Evolutionary conservation across 306 rosid genomes (phyloP).

Genomic region (Quercus gilva): DNA sequence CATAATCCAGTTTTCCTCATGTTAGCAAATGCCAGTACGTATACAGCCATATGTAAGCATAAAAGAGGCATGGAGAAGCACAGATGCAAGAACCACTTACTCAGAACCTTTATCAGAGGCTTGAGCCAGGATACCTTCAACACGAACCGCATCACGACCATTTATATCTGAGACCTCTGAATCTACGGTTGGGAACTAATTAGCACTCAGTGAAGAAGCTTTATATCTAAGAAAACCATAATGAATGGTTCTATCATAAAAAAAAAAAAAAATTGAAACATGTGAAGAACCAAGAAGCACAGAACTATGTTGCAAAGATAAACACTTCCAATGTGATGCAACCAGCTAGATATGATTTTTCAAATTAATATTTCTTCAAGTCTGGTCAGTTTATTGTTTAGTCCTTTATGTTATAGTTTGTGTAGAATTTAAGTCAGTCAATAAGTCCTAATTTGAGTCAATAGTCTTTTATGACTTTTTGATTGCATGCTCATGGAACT

Average conservation of each 20-base stretch:
- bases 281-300: background rate
- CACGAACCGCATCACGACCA: constrained; percentile 23
- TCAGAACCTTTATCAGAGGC: constrained; percentile 33
- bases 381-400: too few species aligned
- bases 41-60: constrained; percentile 6
- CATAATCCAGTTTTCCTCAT: background rate
- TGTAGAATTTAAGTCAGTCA: too few species aligned
- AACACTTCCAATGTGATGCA: too few species aligned
- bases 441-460: too few species aligned
- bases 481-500: too few species aligned
- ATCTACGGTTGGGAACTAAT: constrained; percentile 24
- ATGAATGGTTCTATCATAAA: background rate
- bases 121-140: constrained; percentile 14
- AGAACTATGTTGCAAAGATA: background rate
- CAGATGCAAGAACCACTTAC: constrained; percentile 43
- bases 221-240: background rate
- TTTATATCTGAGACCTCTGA: constrained; percentile 32
- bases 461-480: too few species aligned
- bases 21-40: constrained; percentile 10
- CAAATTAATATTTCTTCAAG: too few species aligned
- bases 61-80: constrained; percentile 2
- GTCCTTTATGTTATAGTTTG: too few species aligned
- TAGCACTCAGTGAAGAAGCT: constrained; percentile 17
- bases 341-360: too few species aligned
- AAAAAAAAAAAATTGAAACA: background rate